These are phyloP conservation scores for Arabidopsis lyrata DNA, from an alignment of 441 rosid genomes.

Conservation along the genomic window DNA sequence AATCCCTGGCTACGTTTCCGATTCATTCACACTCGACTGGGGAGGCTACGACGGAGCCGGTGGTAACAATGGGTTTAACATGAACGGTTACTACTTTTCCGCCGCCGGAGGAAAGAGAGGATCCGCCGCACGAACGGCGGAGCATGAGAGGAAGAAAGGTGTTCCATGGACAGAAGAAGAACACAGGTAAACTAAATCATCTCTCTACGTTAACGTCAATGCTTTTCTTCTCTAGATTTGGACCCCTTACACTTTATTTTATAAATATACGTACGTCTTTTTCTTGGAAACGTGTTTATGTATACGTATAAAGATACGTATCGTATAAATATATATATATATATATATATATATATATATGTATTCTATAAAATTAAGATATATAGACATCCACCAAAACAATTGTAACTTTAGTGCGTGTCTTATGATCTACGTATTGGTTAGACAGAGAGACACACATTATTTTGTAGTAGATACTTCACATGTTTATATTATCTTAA, in stretches of 20 bases:
- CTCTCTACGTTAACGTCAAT: slow-evolving; percentile 29
- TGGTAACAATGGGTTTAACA: slow-evolving; percentile 57
- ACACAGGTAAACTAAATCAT: slow-evolving; percentile 62
- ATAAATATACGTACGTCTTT: slow-evolving; percentile 23
- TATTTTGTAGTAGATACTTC: neutral
- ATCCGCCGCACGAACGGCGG: slow-evolving; percentile 58
- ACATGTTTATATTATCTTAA: neutral
- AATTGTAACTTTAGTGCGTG: slow-evolving; percentile 37
- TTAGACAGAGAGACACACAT: slow-evolving; percentile 31
- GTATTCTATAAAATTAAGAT: slow-evolving; percentile 11
- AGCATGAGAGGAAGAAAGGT: slow-evolving; percentile 96
- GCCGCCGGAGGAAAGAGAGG: slow-evolving; percentile 75
- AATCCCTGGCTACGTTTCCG: slow-evolving; percentile 74
- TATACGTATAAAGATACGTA: slow-evolving; percentile 38
- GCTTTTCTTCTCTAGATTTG: slow-evolving; percentile 44
- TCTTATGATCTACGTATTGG: slow-evolving; percentile 34
- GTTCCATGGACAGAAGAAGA: slow-evolving; percentile 99
- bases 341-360: neutral
- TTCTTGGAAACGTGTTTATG: slow-evolving; percentile 34
- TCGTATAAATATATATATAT: slow-evolving; percentile 1
- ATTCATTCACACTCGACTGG: slow-evolving; percentile 91
- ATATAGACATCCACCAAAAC: slow-evolving; percentile 29
- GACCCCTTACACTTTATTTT: slow-evolving; percentile 25
- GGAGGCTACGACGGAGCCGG: slow-evolving; percentile 47
- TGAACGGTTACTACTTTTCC: slow-evolving; percentile 54